Evolutionary conservation across 2,329 filamentous ascomycete species (phyloP).

Genomic region (Ophiostoma himal-ulmi): DNA sequence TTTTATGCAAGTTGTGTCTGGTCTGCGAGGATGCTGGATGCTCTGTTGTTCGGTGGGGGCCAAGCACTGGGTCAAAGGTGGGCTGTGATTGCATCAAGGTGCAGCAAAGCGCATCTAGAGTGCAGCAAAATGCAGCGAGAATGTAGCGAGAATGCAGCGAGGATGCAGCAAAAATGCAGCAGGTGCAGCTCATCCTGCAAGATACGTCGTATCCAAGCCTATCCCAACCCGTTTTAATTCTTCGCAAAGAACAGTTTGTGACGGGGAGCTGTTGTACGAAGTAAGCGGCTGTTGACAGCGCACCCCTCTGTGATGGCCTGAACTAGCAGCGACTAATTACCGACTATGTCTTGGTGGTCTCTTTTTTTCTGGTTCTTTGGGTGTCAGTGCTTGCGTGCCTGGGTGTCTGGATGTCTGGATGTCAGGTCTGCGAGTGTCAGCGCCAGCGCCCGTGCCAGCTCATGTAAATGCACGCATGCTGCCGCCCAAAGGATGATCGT

Average conservation of each 20-base stretch:
- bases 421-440: neutral
- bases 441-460: neutral
- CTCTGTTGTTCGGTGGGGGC: neutral
- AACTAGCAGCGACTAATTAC: neutral
- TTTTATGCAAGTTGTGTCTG: neutral
- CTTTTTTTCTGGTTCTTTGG: neutral
- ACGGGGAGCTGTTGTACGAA: neutral
- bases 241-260: neutral
- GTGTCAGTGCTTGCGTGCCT: neutral
- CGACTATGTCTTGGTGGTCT: neutral
- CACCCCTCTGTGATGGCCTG: neutral
- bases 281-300: neutral
- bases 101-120: neutral
- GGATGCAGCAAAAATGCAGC: too few species aligned
- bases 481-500: neutral
- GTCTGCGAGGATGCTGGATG: too few species aligned
- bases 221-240: neutral
- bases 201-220: constrained; percentile 1
- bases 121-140: neutral
- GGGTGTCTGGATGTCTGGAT: too few species aligned
- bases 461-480: neutral
- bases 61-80: constrained; percentile 1
- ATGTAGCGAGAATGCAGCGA: too few species aligned
- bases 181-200: neutral
- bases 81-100: neutral